These are phyloP conservation scores for Oxytropis ochrocephala DNA, from an alignment of 306 rosid species.

Conservation along the genomic window DNA sequence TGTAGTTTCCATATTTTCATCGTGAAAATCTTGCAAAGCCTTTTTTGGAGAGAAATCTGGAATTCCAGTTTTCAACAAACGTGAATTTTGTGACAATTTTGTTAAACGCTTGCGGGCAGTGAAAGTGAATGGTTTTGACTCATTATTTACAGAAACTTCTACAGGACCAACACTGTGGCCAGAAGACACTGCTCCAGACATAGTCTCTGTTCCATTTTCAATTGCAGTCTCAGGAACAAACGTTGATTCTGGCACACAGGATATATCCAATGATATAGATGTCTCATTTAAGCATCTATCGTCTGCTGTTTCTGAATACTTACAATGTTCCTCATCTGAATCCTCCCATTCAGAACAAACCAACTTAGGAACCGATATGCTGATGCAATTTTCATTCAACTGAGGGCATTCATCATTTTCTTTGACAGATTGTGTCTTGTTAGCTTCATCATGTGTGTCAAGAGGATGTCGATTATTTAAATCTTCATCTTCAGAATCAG, in stretches of 20 bases:
- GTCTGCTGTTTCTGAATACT: slow-evolving; percentile 41
- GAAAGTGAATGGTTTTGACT: slow-evolving; percentile 21
- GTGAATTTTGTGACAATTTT: slow-evolving; percentile 22
- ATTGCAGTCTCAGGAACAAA: slow-evolving; percentile 74
- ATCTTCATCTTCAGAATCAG: slow-evolving; percentile 83
- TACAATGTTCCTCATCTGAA: slow-evolving; percentile 29
- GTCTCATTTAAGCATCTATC: slow-evolving; percentile 33
- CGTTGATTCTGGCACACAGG: slow-evolving; percentile 78
- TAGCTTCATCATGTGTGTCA: slow-evolving; percentile 26
- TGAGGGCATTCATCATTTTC: slow-evolving; percentile 22
- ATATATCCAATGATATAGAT: slow-evolving; percentile 48
- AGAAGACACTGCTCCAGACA: slow-evolving; percentile 43
- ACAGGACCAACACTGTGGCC: slow-evolving; percentile 26
- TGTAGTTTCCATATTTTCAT: slow-evolving; percentile 39
- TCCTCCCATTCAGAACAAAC: slow-evolving; percentile 39
- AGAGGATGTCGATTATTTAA: slow-evolving; percentile 15
- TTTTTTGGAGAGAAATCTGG: slow-evolving; percentile 33
- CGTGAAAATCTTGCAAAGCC: slow-evolving; percentile 35
- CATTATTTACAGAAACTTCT: slow-evolving; percentile 42
- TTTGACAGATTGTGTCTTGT: slow-evolving; percentile 24
- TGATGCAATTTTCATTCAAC: slow-evolving; percentile 23
- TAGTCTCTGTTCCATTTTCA: slow-evolving; percentile 38
- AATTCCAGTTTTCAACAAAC: slow-evolving; percentile 29
- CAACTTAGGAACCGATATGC: slow-evolving; percentile 27
- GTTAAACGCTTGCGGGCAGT: slow-evolving; percentile 15